These are phyloP conservation scores for Lathyrus oleraceus DNA, from an alignment of 306 rosid species.

Conservation along the genomic window DNA sequence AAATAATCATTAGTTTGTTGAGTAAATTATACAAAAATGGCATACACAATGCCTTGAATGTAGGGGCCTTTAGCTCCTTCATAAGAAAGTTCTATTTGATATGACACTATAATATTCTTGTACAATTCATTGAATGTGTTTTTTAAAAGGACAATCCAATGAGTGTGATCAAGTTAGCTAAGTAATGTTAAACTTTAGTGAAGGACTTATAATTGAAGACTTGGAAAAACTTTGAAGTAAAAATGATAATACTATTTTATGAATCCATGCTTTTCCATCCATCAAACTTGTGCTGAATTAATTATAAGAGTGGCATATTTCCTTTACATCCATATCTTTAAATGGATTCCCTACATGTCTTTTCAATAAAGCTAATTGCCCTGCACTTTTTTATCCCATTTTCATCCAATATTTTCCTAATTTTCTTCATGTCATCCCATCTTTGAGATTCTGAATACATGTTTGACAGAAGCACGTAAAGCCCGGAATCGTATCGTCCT, in stretches of 20 bases:
- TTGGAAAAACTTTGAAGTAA: neutral
- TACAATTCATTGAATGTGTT: neutral
- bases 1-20: slow-evolving; percentile 20
- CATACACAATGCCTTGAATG: neutral
- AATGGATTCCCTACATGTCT: slow-evolving; percentile 36
- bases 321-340: slow-evolving; percentile 37
- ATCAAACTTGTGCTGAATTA: slow-evolving; percentile 27
- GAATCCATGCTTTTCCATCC: neutral
- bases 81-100: neutral
- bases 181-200: neutral
- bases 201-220: neutral
- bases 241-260: neutral
- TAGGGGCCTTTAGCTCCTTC: neutral
- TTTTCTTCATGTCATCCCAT: slow-evolving; percentile 68
- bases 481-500: slow-evolving; percentile 57
- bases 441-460: slow-evolving; percentile 68
- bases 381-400: slow-evolving; percentile 54
- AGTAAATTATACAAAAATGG: slow-evolving; percentile 9
- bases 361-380: slow-evolving; percentile 68
- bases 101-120: slow-evolving; percentile 4
- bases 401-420: slow-evolving; percentile 62
- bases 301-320: slow-evolving; percentile 27
- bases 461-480: slow-evolving; percentile 67
- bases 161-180: neutral
- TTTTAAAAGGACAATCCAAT: neutral